These are phyloP conservation scores for Paraphysoderma sedebokerense DNA, from an alignment of 371 early-diverging fungal genomes.

Conservation along the genomic window DNA sequence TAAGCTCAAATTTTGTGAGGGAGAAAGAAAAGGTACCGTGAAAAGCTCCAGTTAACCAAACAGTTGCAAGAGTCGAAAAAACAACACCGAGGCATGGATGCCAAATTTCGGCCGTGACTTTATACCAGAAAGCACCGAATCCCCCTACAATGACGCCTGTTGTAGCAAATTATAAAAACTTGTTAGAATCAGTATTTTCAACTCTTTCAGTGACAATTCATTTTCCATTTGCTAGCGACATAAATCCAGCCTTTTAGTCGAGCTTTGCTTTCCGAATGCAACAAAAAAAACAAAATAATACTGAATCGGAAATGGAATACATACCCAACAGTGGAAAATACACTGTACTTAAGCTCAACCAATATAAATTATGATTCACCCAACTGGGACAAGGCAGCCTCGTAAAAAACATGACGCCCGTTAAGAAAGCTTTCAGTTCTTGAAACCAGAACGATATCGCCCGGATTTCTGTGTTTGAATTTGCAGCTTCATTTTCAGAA, in stretches of 20 bases:
- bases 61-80: neutral
- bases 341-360: neutral
- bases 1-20: neutral
- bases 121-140: neutral
- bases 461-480: too few species aligned
- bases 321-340: neutral
- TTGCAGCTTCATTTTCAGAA: too few species aligned
- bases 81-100: neutral
- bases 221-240: too few species aligned
- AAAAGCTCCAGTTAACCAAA: neutral
- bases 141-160: neutral
- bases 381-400: neutral
- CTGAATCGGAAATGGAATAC: neutral
- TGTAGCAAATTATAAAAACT: neutral
- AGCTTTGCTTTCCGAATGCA: neutral
- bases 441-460: neutral
- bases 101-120: neutral
- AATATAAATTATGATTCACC: slow-evolving; percentile 1
- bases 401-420: slow-evolving; percentile 1
- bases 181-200: neutral
- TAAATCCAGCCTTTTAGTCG: too few species aligned
- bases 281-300: neutral
- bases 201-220: too few species aligned
- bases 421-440: neutral
- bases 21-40: too few species aligned